Base-by-base conservation (phyloP, 2,329 filamentous ascomycete species). In the Ceratocystis ficicola region DNA sequence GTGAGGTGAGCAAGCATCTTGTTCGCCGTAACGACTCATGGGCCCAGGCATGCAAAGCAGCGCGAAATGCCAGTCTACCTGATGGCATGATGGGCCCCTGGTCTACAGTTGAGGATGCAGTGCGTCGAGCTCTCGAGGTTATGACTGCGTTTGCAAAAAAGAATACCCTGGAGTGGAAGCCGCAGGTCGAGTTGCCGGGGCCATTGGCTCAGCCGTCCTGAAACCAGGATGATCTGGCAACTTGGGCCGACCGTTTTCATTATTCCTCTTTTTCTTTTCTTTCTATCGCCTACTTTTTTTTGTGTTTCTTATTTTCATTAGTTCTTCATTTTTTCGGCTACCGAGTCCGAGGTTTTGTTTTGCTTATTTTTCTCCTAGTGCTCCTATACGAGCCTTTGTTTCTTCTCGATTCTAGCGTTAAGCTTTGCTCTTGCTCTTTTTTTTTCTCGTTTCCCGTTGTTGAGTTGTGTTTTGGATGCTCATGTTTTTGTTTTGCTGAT, bases 81-180 rank as follows among this genome's bases (percentile, higher is more conserved):
- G 63, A 62, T 2, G 63, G 59, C 8, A 63, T 63, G 57, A 69
- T 77, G n/a, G 75, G 75, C 0, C 76, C 77, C 0, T 80, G 79
- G 78, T 76, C 75, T 7, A 73, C 73, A 2, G 72, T 80, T 8
- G 77, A 81, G 66, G 79, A 80, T 15, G 73, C 76, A 5, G 76
- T 77, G 12, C 70, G 72, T 6, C 71, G 72, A 4, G 73, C 75
- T 12, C 69, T 81, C 65, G 72, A 71, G 5, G 71, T 80, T 3
- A 71, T 82, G 69, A 73, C 73, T 2, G 71, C 73, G 28, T 81
- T 79, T 77, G 77, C 76, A 57, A 73, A 74, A 7, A 74, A 76
- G 2, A 78, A 81, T 67, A 71, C 72, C 4, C 75, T 81, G n/a
- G 72, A 75, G 20, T 82, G 80, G 80, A 70, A 71, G n/a, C 74